Conservation (phyloP, 176 grass and related monocot genomes). For the Juncus effusus region DNA sequence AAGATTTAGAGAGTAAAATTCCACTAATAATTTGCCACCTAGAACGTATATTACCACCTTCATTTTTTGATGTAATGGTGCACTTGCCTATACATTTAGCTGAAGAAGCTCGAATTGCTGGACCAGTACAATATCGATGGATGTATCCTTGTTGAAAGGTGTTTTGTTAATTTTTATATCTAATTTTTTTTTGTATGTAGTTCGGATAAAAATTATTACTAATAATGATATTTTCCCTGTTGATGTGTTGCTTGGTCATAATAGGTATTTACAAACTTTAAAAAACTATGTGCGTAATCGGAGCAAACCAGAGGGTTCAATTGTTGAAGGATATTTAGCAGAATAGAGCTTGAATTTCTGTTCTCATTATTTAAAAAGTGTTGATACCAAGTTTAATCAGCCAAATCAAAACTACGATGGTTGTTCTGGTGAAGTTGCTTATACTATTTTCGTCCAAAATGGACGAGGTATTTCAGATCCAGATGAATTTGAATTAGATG, state of each 20-base stretch:
- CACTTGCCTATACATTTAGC: too few species aligned
- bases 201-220: too few species aligned
- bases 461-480: not conserved
- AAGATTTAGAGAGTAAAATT: not conserved
- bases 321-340: constrained; percentile 19
- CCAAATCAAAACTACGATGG: not conserved
- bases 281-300: constrained; percentile 19
- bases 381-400: not conserved
- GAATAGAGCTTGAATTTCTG: constrained; percentile 24
- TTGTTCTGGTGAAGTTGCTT: not conserved
- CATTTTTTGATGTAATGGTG: too few species aligned
- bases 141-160: too few species aligned
- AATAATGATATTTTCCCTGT: too few species aligned
- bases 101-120: too few species aligned
- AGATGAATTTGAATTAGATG: too few species aligned
- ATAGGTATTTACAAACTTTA: too few species aligned
- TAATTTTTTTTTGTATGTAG: too few species aligned
- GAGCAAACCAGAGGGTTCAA: constrained; percentile 23
- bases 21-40: not conserved
- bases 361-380: not conserved
- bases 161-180: constrained; percentile 3
- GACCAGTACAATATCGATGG: not conserved
- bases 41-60: too few species aligned
- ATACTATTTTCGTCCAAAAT: not conserved
- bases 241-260: too few species aligned